These are phyloP conservation scores for Arthrocladium fulminans DNA, from an alignment of 2,329 filamentous ascomycete genomes.

Conservation along the genomic window DNA sequence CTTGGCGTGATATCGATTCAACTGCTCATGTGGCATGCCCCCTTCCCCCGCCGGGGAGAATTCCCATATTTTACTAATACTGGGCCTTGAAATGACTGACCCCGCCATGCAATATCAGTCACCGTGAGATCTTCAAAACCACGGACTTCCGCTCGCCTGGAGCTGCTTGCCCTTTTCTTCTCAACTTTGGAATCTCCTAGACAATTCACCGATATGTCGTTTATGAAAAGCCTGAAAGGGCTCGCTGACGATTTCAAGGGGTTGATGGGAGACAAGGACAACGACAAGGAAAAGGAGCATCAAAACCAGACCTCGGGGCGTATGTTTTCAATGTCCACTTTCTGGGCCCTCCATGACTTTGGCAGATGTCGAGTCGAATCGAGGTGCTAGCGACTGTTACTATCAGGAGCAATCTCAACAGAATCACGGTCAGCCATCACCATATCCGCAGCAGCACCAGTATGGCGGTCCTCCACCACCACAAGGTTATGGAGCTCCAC, in stretches of 20 bases:
- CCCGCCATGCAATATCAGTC: too few species aligned
- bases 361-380: not conserved
- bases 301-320: not conserved
- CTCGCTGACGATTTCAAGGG: conserved; percentile 16
- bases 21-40: too few species aligned
- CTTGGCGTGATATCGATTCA: too few species aligned
- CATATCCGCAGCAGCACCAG: conserved; percentile 2
- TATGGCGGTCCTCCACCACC: conserved; percentile 1
- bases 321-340: not conserved
- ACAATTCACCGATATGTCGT: not conserved
- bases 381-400: conserved; percentile 1
- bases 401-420: conserved; percentile 5
- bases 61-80: too few species aligned
- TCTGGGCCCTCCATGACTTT: not conserved
- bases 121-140: too few species aligned
- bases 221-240: conserved; percentile 9
- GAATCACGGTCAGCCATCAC: not conserved
- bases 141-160: too few species aligned
- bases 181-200: not conserved
- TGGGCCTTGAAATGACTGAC: too few species aligned
- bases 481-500: conserved; percentile 6
- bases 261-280: conserved; percentile 17
- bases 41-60: too few species aligned
- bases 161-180: not conserved
- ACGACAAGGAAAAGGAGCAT: conserved; percentile 1